phyloP scores from a whole-genome alignment of 257 asterid species.

The Lavandula angustifolia region DNA sequence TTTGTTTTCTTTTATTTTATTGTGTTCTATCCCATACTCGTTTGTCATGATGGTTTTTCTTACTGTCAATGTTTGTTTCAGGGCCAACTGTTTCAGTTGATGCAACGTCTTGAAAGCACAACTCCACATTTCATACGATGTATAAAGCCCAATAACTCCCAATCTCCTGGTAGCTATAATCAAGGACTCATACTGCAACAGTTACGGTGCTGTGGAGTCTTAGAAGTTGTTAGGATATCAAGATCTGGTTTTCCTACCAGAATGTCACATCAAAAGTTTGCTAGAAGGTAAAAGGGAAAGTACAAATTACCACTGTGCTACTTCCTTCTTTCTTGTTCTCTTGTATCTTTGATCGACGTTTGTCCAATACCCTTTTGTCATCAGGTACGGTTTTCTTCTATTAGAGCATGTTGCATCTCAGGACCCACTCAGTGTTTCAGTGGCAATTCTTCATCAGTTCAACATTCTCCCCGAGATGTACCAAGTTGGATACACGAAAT shows the following conservation, averaged over 20 bases:
- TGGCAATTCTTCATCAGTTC: slow-evolving; percentile 95
- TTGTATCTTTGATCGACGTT: slow-evolving; percentile 14
- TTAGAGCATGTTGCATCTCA: slow-evolving; percentile 89
- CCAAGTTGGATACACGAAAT: slow-evolving; percentile 97
- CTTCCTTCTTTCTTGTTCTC: background rate
- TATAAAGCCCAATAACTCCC: slow-evolving; percentile 86
- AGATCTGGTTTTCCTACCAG: slow-evolving; percentile 97
- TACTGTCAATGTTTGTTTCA: slow-evolving; percentile 35
- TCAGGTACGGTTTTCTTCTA: slow-evolving; percentile 96
- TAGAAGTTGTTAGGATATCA: slow-evolving; percentile 97
- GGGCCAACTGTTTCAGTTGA: slow-evolving; percentile 88
- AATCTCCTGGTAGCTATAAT: slow-evolving; percentile 79
- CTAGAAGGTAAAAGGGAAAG: slow-evolving; percentile 62
- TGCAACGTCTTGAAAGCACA: slow-evolving; percentile 92
- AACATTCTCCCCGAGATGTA: slow-evolving; percentile 97
- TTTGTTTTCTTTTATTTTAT: background rate
- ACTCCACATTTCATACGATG: slow-evolving; percentile 98
- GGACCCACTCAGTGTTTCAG: slow-evolving; percentile 96
- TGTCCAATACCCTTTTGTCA: slow-evolving; percentile 30
- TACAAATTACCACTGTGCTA: slow-evolving; percentile 6
- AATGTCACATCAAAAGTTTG: slow-evolving; percentile 93
- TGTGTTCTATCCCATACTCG: background rate
- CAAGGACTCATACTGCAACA: slow-evolving; percentile 90
- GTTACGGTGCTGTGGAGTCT: slow-evolving; percentile 92
- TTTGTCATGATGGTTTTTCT: slow-evolving; percentile 19